Conservation (phyloP, 805 yeast species). For the Candida nitratophila region DNA sequence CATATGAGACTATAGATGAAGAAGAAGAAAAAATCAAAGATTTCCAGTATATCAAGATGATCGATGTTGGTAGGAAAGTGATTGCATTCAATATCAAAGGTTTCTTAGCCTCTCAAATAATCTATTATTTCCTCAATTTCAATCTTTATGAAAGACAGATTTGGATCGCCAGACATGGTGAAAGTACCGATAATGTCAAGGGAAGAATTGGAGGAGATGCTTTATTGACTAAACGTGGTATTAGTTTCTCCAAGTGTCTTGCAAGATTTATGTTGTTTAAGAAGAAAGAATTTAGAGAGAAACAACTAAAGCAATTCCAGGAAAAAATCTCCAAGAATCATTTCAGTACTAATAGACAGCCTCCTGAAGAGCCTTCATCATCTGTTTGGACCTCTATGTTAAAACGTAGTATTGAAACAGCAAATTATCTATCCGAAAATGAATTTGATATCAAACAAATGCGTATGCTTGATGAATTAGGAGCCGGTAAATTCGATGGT, state of each 20-base stretch:
- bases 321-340: conserved; percentile 31
- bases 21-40: conserved; percentile 59
- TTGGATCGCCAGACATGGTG: conserved; percentile 95
- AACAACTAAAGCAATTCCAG: conserved; percentile 50
- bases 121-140: conserved; percentile 82
- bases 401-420: conserved; percentile 70
- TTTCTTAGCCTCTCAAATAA: conserved; percentile 87
- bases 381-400: conserved; percentile 94
- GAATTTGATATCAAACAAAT: conserved; percentile 74
- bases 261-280: conserved; percentile 68
- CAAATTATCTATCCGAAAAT: conserved; percentile 66
- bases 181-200: conserved; percentile 71
- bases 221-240: conserved; percentile 69
- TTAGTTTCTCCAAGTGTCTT: conserved; percentile 64
- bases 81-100: conserved; percentile 86
- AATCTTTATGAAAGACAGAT: conserved; percentile 85
- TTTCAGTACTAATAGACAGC: conserved; percentile 6
- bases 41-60: conserved; percentile 88
- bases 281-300: conserved; percentile 57
- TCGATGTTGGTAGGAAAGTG: conserved; percentile 90
- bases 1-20: conserved; percentile 78
- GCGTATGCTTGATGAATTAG: conserved; percentile 89
- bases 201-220: conserved; percentile 95
- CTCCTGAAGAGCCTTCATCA: conserved; percentile 64
- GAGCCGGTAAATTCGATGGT: conserved; percentile 90